Base-by-base conservation (phyloP, 805 yeast genomes). In the Barnettozyma vustinii region DNA sequence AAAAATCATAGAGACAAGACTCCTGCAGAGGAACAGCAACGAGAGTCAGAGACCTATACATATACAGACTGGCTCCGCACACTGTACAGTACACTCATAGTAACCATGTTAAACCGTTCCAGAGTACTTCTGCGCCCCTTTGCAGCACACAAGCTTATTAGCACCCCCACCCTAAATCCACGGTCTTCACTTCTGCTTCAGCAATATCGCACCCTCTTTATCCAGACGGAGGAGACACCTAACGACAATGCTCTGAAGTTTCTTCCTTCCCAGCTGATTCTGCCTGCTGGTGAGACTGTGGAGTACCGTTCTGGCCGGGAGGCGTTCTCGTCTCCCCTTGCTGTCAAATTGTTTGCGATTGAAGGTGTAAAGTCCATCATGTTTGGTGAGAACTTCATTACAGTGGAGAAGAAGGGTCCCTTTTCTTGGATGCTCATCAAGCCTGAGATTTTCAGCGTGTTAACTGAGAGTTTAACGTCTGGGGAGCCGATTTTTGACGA, bases 231-330 rank as follows among this genome's bases (percentile, higher is more conserved):
- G 32, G 80, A 83, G 27, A 89, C 96, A 0, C 96, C 96, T 2
- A 89, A 89, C 62, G 91, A 82, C 47, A 82, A 87, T 56, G 96
- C 96, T 0, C 67, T 89, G 49, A 89, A 89, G 71, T 89, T 89
- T 58, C 65, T 87, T 30, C 96, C 96, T 1, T 82, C 89, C 12
- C 79, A 76, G 66, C 71, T 73, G 40, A 77, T 88, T n/a, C 68
- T 88, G 16, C 84, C 84, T 3, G 74, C 71, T 19, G 79, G 80
- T 39, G 75, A 77, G 52, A 87, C 96, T 0, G 67, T 81, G 25
- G 96, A 89, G 65, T 85, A 81, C 56, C 69, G 84, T 37, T 75
- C 77, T 45, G 91, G 91, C 2, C 72, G 92, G 50, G 94, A 88
- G 53, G 92, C 96, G 0, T 68, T 72, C 46, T 72, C 78, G 41